Base-by-base conservation (phyloP, 208 protist species). In the Tritrichomonas foetus region DNA sequence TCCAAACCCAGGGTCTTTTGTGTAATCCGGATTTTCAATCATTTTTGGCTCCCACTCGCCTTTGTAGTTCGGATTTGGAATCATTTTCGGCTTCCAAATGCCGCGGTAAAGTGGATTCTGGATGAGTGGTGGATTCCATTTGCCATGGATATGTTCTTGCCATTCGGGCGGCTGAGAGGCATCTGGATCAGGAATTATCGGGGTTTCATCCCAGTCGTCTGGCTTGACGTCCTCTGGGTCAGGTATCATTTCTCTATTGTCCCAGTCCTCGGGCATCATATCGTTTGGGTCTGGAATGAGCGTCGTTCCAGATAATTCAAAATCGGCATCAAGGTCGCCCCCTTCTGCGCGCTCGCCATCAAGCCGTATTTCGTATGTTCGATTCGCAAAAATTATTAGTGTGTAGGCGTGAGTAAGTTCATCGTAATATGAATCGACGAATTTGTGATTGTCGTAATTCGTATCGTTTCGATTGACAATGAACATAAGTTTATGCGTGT, bases 51-150 rank as follows among this genome's bases (percentile, higher is more conserved):
- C 66, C 95, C 95, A 96, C 30, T 95, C 72, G 22, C 95, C 95
- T 53, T 69, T 92, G 82, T 96, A 96, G n/a, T 93, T 93, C 9
- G 95, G 95, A 94, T 97, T 97, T n/a, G 20, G 25, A 84, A 97
- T 97, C 64, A 66, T 93, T 74, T 96, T 96, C 16, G 94, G 95
- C 44, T 94, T 96, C 95, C 95, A 96, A 30, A 93, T 72, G 9
- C 95, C 95, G 36, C 94, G 96, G 69, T 94, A 96, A 47, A 95
- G 93, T 33, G 95, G 95, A 66, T 96, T 96, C 14, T 49, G 36
- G 33, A 96, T 94, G 33, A 78, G 27, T 13, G 95, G 95, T 8
- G 95, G 49, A 82, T 75, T 84, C 94, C 95, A 96, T 74, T 96
- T 94, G 16, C 95, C 95, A 74, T 96, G 95, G 25, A 92, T 94